phyloP scores from a whole-genome alignment of 2,329 filamentous ascomycete species.

The Botrytis byssoidea region DNA sequence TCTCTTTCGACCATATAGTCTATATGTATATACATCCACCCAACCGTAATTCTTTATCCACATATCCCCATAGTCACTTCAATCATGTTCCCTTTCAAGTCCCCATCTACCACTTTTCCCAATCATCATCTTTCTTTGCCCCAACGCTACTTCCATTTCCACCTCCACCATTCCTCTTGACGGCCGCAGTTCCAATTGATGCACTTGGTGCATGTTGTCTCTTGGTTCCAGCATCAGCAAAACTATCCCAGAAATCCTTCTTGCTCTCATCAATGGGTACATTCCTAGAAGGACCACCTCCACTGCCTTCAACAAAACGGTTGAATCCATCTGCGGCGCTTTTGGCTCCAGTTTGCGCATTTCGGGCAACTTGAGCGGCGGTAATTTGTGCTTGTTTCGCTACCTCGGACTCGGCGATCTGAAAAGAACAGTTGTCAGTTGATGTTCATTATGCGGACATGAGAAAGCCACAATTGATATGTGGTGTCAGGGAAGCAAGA shows the following conservation, averaged over 20 bases:
- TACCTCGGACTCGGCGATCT: constrained; percentile 80
- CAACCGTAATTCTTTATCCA: not conserved
- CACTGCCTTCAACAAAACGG: constrained; percentile 78
- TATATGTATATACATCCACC: constrained; percentile 11
- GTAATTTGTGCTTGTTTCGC: constrained; percentile 63
- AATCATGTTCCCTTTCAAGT: not conserved
- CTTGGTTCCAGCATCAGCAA: constrained; percentile 54
- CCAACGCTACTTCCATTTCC: constrained; percentile 19
- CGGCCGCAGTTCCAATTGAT: constrained; percentile 36
- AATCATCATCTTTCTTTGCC: constrained; percentile 56
- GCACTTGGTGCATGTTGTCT: constrained; percentile 23
- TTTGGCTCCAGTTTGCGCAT: constrained; percentile 67
- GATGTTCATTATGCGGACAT: not conserved
- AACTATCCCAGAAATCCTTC: constrained; percentile 90
- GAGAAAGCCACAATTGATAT: not conserved
- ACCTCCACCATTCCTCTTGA: constrained; percentile 34
- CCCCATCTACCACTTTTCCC: constrained; percentile 49
- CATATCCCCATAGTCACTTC: not conserved
- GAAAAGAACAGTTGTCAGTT: constrained; percentile 4
- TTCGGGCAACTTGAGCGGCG: constrained; percentile 64
- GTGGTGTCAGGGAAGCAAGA: constrained; percentile 30
- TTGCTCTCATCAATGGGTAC: constrained; percentile 59
- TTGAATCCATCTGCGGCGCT: constrained; percentile 77
- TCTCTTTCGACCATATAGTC: not conserved
- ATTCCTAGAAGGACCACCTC: constrained; percentile 40